Evolutionary conservation across 192 early-diverging fungal genomes (phyloP).

Genomic region (Haplosporangium gracile): DNA sequence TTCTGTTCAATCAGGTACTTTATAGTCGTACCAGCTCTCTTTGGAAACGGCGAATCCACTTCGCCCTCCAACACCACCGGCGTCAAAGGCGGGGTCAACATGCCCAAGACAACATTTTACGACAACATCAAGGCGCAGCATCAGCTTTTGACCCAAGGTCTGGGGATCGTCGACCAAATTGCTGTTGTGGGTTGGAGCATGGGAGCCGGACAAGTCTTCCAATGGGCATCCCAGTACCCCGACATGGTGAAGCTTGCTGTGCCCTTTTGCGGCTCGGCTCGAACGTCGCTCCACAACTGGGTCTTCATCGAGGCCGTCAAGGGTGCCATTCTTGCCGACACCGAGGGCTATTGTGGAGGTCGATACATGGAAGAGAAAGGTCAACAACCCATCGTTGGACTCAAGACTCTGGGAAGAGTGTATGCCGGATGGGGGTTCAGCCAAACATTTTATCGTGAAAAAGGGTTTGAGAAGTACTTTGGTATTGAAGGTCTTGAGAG

Average conservation of each 20-base stretch:
- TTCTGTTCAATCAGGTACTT: slow-evolving; percentile 9
- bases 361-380: slow-evolving; percentile 28
- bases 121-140: slow-evolving; percentile 33
- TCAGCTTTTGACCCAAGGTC: slow-evolving; percentile 25
- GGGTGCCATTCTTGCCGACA: slow-evolving; percentile 24
- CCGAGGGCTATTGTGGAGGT: slow-evolving; percentile 21
- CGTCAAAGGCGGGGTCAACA: slow-evolving; percentile 26
- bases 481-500: slow-evolving; percentile 20
- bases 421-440: slow-evolving; percentile 46
- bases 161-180: slow-evolving; percentile 16
- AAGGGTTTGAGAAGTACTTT: slow-evolving; percentile 40
- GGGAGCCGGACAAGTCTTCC: slow-evolving; percentile 32
- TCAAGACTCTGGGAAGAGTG: slow-evolving; percentile 29
- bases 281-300: slow-evolving; percentile 35
- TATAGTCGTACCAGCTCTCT: slow-evolving; percentile 34
- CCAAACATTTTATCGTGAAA: slow-evolving; percentile 37
- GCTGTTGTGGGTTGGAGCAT: slow-evolving; percentile 36
- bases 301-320: slow-evolving; percentile 35
- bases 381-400: slow-evolving; percentile 20
- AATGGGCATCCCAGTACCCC: slow-evolving; percentile 38
- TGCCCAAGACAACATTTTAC: slow-evolving; percentile 39
- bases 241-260: slow-evolving; percentile 28
- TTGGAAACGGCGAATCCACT: slow-evolving; percentile 40
- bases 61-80: slow-evolving; percentile 39
- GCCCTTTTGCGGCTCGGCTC: slow-evolving; percentile 35